Evolutionary conservation across 2,329 filamentous ascomycete species (phyloP), one percentile per base, ranked within the genome.

Genomic region (Fonsecaea pedrosoi): DNA sequence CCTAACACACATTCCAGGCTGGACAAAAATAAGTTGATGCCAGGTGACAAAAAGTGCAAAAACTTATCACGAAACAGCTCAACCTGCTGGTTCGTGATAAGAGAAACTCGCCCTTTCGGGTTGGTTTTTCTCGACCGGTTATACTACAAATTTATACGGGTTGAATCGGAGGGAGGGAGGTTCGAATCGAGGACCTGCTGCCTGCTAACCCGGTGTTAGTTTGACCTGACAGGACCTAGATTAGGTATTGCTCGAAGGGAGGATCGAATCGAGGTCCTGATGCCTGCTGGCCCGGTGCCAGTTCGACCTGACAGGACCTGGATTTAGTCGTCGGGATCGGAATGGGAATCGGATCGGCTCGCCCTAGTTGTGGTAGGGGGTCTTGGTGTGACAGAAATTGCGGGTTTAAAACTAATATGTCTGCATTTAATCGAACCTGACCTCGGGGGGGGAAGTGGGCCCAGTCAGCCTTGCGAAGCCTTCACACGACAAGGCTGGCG

Each of bases 201-300:
- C 34, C 54, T 57, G 9, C 15, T 38, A 10, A 13, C 34, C 34
- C 34, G 54, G 6, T 57, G 34, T 13, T 21, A 38, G 54, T 38
- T 57, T 1, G 13, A 57, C 54, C 45, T 25, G 18, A 10, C 45
- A 50, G 45, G 45, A 50, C 45, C 45, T 50, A n/a, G 45, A 50
- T 12, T 50, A 18, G 4, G 15, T 45, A 5, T 18, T 45, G 9
- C 8, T 9, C n/a, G 42, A 21, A 56, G 37, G 4, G 10, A n/a
- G 54, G 54, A 6, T 56, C 54, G 54, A 56, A 38, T 57, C 54
- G 54, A 57, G 54, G 54, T 57, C 54, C 32, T 57, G 38, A 18
- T 35, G 54, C 34, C 54, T 57, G 9, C 15, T 38, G 10, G 34
- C 34, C 34, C 34, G 54, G 6, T 57, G 34, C 34, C 21, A 38